These are phyloP conservation scores for Hemisphaericaspora subhashii DNA, from an alignment of 1,139 yeast species.

Conservation along the genomic window DNA sequence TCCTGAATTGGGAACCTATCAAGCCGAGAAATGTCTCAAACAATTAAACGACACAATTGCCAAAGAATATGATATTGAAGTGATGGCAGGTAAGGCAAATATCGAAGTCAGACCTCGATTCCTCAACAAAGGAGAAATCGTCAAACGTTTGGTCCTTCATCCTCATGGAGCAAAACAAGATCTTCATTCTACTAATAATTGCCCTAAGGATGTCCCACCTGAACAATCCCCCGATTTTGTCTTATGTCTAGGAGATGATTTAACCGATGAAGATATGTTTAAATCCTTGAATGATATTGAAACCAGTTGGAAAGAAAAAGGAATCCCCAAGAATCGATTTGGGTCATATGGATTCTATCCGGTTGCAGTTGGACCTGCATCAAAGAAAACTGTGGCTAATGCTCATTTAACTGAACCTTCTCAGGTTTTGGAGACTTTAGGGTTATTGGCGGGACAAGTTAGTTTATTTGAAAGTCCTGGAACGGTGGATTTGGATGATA, in stretches of 20 bases:
- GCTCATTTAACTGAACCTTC: slow-evolving; percentile 85
- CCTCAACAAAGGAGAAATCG: slow-evolving; percentile 96
- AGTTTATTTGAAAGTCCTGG: slow-evolving; percentile 77
- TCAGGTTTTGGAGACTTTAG: slow-evolving; percentile 83
- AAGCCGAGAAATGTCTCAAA: slow-evolving; percentile 71
- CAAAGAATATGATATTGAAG: slow-evolving; percentile 78
- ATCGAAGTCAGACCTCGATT: slow-evolving; percentile 93
- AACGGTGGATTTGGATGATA: slow-evolving; percentile 67
- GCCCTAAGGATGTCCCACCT: slow-evolving; percentile 25
- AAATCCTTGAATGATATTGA: slow-evolving; percentile 66
- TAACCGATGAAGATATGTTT: slow-evolving; percentile 98
- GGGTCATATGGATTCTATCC: slow-evolving; percentile 74
- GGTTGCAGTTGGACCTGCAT: slow-evolving; percentile 93
- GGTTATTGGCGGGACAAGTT: slow-evolving; percentile 73
- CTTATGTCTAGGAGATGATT: slow-evolving; percentile 90
- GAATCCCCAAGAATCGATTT: slow-evolving; percentile 42
- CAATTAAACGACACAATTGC: slow-evolving; percentile 64
- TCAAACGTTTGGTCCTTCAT: slow-evolving; percentile 67
- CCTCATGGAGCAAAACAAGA: slow-evolving; percentile 54
- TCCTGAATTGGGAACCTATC: slow-evolving; percentile 87
- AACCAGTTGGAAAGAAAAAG: slow-evolving; percentile 39
- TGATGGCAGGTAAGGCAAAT: slow-evolving; percentile 92
- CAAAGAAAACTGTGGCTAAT: slow-evolving; percentile 83
- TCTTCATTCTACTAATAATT: slow-evolving; percentile 26
- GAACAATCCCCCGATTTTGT: slow-evolving; percentile 75